These are phyloP conservation scores for Ogataea salicorniae DNA, from an alignment of 805 yeast species.

Conservation along the genomic window DNA sequence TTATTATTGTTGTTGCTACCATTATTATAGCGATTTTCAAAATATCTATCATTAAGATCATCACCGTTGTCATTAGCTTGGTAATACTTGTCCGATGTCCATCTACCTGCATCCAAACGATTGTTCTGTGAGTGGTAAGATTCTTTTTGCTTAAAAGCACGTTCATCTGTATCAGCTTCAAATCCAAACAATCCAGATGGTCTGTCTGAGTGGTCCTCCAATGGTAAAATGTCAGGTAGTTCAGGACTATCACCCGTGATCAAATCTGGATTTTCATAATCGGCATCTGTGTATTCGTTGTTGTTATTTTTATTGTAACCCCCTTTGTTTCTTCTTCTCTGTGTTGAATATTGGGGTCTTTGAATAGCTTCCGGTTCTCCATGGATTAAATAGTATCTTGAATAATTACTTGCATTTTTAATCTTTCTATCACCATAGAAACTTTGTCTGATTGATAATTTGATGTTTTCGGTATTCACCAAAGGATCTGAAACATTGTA, in stretches of 20 bases:
- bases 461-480: slow-evolving; percentile 19
- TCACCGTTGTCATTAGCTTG: neutral
- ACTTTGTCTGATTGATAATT: slow-evolving; percentile 45
- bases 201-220: too few species aligned
- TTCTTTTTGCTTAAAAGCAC: slow-evolving; percentile 27
- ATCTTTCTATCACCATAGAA: slow-evolving; percentile 51
- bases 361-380: slow-evolving; percentile 58
- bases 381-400: slow-evolving; percentile 60
- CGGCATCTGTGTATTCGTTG: neutral
- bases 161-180: slow-evolving; percentile 28
- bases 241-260: slow-evolving; percentile 19
- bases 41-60: neutral
- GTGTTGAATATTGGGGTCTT: slow-evolving; percentile 14
- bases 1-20: too few species aligned
- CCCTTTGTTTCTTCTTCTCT: slow-evolving; percentile 15
- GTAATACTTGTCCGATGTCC: slow-evolving; percentile 6
- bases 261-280: slow-evolving; percentile 9
- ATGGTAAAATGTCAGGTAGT: too few species aligned
- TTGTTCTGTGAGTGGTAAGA: too few species aligned
- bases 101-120: slow-evolving; percentile 4
- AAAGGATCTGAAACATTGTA: slow-evolving; percentile 24
- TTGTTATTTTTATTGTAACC: slow-evolving; percentile 7
- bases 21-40: neutral
- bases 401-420: slow-evolving; percentile 49
- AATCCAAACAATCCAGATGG: slow-evolving; percentile 33